Conservation (phyloP, 768 basidiomycete species). For the Suillus subalutaceus region DNA sequence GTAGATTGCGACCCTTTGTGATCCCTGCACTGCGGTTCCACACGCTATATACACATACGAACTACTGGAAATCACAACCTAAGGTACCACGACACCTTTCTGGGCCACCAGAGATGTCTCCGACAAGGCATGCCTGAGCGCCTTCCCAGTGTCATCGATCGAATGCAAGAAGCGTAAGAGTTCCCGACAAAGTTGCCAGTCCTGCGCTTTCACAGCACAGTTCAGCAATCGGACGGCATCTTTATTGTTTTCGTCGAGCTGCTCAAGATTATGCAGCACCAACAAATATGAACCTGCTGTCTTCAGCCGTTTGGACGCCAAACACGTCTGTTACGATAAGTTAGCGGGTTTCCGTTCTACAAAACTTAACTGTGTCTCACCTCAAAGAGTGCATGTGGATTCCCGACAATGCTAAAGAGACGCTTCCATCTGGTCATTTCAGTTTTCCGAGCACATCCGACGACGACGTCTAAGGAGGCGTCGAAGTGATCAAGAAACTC, state of each 20-base stretch:
- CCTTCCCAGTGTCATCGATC: constrained; percentile 83
- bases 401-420: constrained; percentile 88
- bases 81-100: neutral
- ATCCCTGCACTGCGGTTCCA: neutral
- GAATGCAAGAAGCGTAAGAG: constrained; percentile 90
- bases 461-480: constrained; percentile 87
- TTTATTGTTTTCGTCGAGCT: constrained; percentile 72
- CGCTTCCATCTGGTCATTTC: constrained; percentile 90
- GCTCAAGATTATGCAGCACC: constrained; percentile 92
- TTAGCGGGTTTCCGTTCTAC: neutral
- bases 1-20: neutral
- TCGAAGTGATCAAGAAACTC: constrained; percentile 97
- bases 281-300: constrained; percentile 93
- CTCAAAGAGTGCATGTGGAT: constrained; percentile 90
- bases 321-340: constrained; percentile 60
- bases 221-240: constrained; percentile 84
- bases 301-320: constrained; percentile 70
- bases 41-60: neutral
- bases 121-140: constrained; percentile 62
- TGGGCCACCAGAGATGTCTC: constrained; percentile 44
- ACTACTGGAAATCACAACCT: constrained; percentile 2
- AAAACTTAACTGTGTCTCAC: constrained; percentile 43
- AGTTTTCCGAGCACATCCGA: constrained; percentile 94
- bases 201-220: constrained; percentile 73
- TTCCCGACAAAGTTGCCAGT: constrained; percentile 92